These are phyloP conservation scores for Clathrospora elynae DNA, from an alignment of 2,329 filamentous ascomycete species.

Conservation along the genomic window DNA sequence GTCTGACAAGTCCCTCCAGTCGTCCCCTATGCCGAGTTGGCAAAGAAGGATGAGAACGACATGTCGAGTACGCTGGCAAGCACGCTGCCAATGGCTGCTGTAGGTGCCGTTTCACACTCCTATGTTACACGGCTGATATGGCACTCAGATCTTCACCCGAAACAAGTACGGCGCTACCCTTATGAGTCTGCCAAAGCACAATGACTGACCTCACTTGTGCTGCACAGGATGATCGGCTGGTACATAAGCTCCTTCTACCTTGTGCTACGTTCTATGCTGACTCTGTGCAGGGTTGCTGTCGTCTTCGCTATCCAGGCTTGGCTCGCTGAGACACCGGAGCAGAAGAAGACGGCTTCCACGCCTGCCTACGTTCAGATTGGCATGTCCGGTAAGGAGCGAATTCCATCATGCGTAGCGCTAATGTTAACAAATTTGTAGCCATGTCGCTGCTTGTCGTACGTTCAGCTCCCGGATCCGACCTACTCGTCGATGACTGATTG, in stretches of 20 bases:
- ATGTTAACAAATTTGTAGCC: constrained; percentile 33
- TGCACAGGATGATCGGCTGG: constrained; percentile 66
- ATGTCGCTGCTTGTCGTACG: constrained; percentile 55
- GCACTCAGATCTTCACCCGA: constrained; percentile 76
- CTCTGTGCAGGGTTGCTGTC: constrained; percentile 66
- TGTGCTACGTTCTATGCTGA: constrained; percentile 19
- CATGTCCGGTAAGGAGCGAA: constrained; percentile 71
- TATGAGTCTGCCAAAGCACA: constrained; percentile 11
- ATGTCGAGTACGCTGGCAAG: constrained; percentile 73
- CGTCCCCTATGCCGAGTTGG: constrained; percentile 83
- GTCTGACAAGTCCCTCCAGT: constrained; percentile 58
- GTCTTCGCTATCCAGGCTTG: constrained; percentile 76
- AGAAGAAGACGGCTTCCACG: constrained; percentile 67
- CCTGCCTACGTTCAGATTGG: constrained; percentile 76
- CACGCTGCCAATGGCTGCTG: constrained; percentile 90
- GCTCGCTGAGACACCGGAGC: constrained; percentile 74
- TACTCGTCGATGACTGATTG: constrained; percentile 17
- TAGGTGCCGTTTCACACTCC: constrained; percentile 49
- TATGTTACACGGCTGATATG: constrained; percentile 36
- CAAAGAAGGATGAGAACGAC: constrained; percentile 66
- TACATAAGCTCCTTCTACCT: constrained; percentile 44
- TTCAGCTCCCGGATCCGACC: constrained; percentile 13
- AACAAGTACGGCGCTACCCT: constrained; percentile 67
- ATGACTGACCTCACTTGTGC: constrained; percentile 25
- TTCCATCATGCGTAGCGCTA: neutral